Evolutionary conservation across 805 yeast species (phyloP), one percentile per base, ranked within the genome.

Genomic region (Saturnispora sekii): DNA sequence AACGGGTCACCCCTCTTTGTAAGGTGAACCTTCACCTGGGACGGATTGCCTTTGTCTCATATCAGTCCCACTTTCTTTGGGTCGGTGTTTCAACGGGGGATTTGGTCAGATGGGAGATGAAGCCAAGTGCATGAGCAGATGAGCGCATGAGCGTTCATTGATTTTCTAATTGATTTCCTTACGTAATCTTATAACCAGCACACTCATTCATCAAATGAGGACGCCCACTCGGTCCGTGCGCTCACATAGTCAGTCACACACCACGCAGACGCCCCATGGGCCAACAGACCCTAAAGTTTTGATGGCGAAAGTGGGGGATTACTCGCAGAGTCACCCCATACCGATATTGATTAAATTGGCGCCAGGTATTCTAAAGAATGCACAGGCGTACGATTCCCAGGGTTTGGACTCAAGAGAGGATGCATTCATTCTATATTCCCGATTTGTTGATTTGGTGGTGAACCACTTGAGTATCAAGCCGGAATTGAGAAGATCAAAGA

Each of bases 371-470:
- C 62, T 63, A 50, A 68, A 64, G 57, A 80, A 57, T 62, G 77
- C 79, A 0, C 62, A 64, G 29, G 59, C 70, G 16, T 76, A 69
- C 57, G 65, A 65, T 15, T 57, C 60, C 16, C 74, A 69, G 36
- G 63, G 66, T 12, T 17, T 26, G 10, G 46, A 26, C 16, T 65
- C 71, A 28, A 55, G 63, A 35, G 70, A 68, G 35, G 74, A 72
- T 47, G 76, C 85, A 0, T 81, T 73, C 53, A 59, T 77, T 29
- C 61, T 77, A 44, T 79, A 78, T 53, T 62, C 73, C 38, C 61
- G 88, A 45, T 79, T 76, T 51, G 70, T 80, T 17, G 84, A 81
- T 48, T 63, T 78, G 40, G 64, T 76, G 30, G 67, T 72, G 43
- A 71, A 74, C 58, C 63, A 63, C 40, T 53, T 78, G 36, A 67